Percentiles rank a stretch among this genome's conserved stretches.
Evolutionary conservation across 192 early-diverging fungal species (phyloP).

Genomic region (Entophlyctis luteolus): DNA sequence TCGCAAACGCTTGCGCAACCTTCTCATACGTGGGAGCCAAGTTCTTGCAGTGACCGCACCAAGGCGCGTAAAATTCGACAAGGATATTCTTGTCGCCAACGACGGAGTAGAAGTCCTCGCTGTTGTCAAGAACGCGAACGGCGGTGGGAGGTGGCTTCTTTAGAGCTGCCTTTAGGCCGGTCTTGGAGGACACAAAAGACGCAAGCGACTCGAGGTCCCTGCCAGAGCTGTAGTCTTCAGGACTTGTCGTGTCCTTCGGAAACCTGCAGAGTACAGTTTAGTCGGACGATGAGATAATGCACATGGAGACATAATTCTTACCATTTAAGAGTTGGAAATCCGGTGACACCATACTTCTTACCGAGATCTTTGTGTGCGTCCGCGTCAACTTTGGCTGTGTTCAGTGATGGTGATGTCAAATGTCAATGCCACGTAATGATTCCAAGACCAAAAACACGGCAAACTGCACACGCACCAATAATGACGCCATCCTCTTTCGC

Average conservation of each 20-base stretch:
- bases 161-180: conserved; percentile 65
- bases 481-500: conserved; percentile 69
- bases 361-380: conserved; percentile 85
- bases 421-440: too few species aligned
- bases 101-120: conserved; percentile 68
- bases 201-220: conserved; percentile 78
- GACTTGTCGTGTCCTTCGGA: conserved; percentile 71
- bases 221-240: conserved; percentile 77
- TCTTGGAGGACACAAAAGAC: conserved; percentile 76
- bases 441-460: too few species aligned
- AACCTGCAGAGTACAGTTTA: too few species aligned
- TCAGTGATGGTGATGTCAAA: too few species aligned
- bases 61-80: conserved; percentile 83
- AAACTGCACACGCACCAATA: conserved; percentile 67
- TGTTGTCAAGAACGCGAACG: conserved; percentile 66
- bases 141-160: conserved; percentile 60
- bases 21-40: conserved; percentile 88
- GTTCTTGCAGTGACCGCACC: conserved; percentile 73
- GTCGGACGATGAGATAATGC: background rate
- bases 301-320: too few species aligned
- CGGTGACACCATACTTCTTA: conserved; percentile 62
- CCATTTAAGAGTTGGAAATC: conserved; percentile 91
- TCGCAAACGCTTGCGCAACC: conserved; percentile 72
- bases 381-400: conserved; percentile 56
- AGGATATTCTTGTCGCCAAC: conserved; percentile 69